Percentiles rank a stretch among this genome's conserved stretches.
Evolutionary conservation across 306 rosid genomes (phyloP).

Genomic region (Sindora glabra): DNA sequence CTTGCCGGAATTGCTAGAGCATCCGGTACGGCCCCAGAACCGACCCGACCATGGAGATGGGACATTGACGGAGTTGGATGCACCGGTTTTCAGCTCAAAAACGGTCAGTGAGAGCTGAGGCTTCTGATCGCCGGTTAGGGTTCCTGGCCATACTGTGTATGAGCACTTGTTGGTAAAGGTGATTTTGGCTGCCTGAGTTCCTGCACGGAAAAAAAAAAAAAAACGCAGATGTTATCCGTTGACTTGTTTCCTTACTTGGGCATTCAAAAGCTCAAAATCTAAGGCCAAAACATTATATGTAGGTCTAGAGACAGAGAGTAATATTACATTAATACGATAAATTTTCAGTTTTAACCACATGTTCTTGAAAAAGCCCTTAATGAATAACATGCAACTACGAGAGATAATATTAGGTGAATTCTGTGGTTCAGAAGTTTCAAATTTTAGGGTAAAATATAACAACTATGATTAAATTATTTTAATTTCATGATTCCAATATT

Average conservation of each 20-base stretch:
- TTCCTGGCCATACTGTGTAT: conserved; percentile 55
- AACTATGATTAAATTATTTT: no score
- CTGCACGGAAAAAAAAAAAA: no score
- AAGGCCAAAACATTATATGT: not conserved
- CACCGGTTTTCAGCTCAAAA: conserved; percentile 27
- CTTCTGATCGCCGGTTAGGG: conserved; percentile 32
- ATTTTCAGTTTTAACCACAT: no score
- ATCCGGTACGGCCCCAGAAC: conserved; percentile 50
- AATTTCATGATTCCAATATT: no score
- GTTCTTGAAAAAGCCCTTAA: no score
- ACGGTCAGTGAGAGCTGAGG: conserved; percentile 48
- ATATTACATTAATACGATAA: no score
- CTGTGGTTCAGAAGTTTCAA: no score
- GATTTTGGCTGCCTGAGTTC: conserved; percentile 31
- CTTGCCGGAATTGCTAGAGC: conserved; percentile 25
- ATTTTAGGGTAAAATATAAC: no score
- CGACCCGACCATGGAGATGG: conserved; percentile 56
- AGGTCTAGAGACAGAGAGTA: no score
- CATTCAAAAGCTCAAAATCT: not conserved
- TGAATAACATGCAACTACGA: no score
- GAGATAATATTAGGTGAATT: no score
- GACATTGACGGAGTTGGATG: conserved; percentile 1
- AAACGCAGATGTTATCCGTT: no score
- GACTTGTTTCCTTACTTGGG: not conserved
- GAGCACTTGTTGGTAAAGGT: conserved; percentile 39